These are phyloP conservation scores for Cenchrus purpureus DNA, from an alignment of 176 grass and related monocot genomes.

Conservation along the genomic window DNA sequence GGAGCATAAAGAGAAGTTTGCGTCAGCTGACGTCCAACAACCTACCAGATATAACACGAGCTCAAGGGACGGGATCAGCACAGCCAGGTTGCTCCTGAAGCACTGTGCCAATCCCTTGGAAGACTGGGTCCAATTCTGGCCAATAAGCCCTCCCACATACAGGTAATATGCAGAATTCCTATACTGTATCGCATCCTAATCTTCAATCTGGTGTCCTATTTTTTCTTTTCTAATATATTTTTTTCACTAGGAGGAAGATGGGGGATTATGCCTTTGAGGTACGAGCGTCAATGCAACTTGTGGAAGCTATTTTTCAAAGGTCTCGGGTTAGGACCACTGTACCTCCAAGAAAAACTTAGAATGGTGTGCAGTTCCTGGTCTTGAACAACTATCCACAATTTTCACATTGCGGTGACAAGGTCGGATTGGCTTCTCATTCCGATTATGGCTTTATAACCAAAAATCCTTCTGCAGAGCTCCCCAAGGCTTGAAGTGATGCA, in stretches of 20 bases:
- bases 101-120: slow-evolving; percentile 73
- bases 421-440: slow-evolving; percentile 59
- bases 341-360: slow-evolving; percentile 55
- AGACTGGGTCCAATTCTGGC: slow-evolving; percentile 66
- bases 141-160: slow-evolving; percentile 51
- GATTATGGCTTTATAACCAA: slow-evolving; percentile 75
- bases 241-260: slow-evolving; percentile 55
- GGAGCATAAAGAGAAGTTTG: slow-evolving; percentile 55
- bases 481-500: slow-evolving; percentile 64
- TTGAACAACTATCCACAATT: slow-evolving; percentile 58
- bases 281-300: slow-evolving; percentile 50
- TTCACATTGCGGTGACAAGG: background rate
- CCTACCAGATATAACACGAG: slow-evolving; percentile 64
- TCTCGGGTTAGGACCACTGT: slow-evolving; percentile 46
- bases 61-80: slow-evolving; percentile 40
- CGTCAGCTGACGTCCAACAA: slow-evolving; percentile 47
- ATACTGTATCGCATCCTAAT: background rate
- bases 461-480: slow-evolving; percentile 59
- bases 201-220: background rate
- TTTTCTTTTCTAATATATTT: background rate
- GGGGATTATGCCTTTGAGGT: slow-evolving; percentile 52
- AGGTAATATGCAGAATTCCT: slow-evolving; percentile 43
- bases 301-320: slow-evolving; percentile 60
- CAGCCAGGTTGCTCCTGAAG: slow-evolving; percentile 63
- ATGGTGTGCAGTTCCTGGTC: slow-evolving; percentile 65